phyloP scores from a whole-genome alignment of 2,329 filamentous ascomycete species.

The Xylariaceae sp. region DNA sequence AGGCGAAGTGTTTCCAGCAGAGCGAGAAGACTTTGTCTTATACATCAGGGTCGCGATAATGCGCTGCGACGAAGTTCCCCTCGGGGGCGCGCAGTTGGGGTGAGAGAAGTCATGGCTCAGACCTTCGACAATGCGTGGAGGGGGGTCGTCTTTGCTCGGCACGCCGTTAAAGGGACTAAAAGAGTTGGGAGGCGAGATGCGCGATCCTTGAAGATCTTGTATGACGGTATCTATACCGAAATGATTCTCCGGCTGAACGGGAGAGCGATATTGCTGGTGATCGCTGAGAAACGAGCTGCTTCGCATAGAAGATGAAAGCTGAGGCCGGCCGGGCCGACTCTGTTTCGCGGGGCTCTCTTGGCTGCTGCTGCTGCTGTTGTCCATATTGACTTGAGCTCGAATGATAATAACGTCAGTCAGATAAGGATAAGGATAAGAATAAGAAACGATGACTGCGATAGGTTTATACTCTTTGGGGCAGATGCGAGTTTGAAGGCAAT shows the following conservation, averaged over 20 bases:
- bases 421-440: background rate
- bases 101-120: constrained; percentile 68
- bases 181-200: constrained; percentile 49
- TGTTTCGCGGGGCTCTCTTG: constrained; percentile 37
- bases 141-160: constrained; percentile 64
- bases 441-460: background rate
- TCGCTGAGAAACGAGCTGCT: constrained; percentile 69
- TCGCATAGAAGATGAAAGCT: constrained; percentile 59
- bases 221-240: constrained; percentile 71
- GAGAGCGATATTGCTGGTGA: constrained; percentile 68
- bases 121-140: constrained; percentile 64
- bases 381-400: constrained; percentile 29
- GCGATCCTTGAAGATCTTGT: constrained; percentile 56
- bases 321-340: constrained; percentile 49
- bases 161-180: constrained; percentile 64
- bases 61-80: constrained; percentile 56
- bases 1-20: constrained; percentile 41
- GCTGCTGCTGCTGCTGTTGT: constrained; percentile 25
- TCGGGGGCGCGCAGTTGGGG: constrained; percentile 64
- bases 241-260: constrained; percentile 59
- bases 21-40: constrained; percentile 50
- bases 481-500: background rate
- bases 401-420: background rate
- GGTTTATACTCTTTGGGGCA: background rate
- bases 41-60: constrained; percentile 71